These are phyloP conservation scores for Geranium brycei DNA, from an alignment of 345 rosid genomes.

Conservation along the genomic window DNA sequence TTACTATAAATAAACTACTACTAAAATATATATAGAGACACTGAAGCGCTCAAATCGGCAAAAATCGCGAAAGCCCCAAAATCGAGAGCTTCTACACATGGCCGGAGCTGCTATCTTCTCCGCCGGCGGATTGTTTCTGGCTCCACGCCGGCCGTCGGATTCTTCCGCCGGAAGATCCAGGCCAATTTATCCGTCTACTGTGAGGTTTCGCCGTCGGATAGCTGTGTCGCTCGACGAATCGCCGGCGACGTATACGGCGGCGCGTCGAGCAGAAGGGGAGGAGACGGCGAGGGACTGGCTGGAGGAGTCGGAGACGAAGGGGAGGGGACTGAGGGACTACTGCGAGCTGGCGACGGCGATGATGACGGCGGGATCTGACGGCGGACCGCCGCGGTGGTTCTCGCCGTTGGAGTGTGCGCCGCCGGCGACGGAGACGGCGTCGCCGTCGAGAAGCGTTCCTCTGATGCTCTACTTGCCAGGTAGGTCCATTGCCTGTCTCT, in stretches of 20 bases:
- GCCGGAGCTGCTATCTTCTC: constrained; percentile 4
- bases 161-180: constrained; percentile 1
- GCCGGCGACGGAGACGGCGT: background rate
- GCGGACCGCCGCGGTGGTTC: constrained; percentile 66
- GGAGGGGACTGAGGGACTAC: constrained; percentile 23
- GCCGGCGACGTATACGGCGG: background rate
- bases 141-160: background rate
- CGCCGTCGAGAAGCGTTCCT: constrained; percentile 25
- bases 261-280: constrained; percentile 9
- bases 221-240: constrained; percentile 8
- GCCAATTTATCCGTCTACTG: background rate
- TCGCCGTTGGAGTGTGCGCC: constrained; percentile 34
- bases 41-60: no score
- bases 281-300: constrained; percentile 9
- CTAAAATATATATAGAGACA: no score
- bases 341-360: constrained; percentile 27
- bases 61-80: no score
- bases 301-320: constrained; percentile 1
- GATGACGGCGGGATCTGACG: constrained; percentile 17
- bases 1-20: no score
- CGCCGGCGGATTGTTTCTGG: background rate
- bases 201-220: background rate
- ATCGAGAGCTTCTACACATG: background rate
- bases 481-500: constrained; percentile 6
- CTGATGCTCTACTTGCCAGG: constrained; percentile 48